These are phyloP conservation scores for Casuarina equisetifolia DNA, from an alignment of 306 rosid genomes.

Conservation along the genomic window DNA sequence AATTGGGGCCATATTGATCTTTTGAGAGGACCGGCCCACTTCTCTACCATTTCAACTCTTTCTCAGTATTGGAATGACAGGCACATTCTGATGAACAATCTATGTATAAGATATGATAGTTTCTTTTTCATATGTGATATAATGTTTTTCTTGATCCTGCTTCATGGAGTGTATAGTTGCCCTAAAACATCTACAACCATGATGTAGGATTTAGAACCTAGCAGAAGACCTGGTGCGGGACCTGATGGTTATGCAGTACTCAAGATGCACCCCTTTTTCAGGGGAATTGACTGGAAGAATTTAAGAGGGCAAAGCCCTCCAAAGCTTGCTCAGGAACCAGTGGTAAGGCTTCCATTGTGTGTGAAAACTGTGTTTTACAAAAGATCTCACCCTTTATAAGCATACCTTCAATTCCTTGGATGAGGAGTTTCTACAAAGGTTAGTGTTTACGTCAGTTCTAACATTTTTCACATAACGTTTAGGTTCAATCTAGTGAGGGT, in stretches of 20 bases:
- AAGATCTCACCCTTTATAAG: slow-evolving; percentile 13
- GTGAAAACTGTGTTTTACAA: slow-evolving; percentile 20
- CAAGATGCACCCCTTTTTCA: slow-evolving; percentile 84
- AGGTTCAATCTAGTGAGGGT: slow-evolving; percentile 53
- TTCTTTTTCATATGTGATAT: neutral
- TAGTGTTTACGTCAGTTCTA: neutral
- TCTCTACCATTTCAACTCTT: neutral
- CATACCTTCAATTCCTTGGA: slow-evolving; percentile 15
- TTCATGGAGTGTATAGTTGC: slow-evolving; percentile 14
- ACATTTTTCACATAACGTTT: slow-evolving; percentile 15
- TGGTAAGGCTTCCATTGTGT: slow-evolving; percentile 41
- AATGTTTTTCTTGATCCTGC: slow-evolving; percentile 1
- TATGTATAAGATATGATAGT: neutral
- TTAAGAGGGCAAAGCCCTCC: slow-evolving; percentile 68
- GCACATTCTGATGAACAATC: neutral
- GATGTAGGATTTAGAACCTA: slow-evolving; percentile 86
- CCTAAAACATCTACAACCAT: slow-evolving; percentile 11
- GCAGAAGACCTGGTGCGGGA: slow-evolving; percentile 91
- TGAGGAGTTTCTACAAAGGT: neutral
- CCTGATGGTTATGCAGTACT: slow-evolving; percentile 72
- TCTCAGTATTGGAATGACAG: neutral
- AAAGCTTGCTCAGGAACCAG: slow-evolving; percentile 70
- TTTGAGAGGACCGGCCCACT: neutral
- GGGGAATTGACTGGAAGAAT: slow-evolving; percentile 75
- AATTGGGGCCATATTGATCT: neutral